phyloP scores from a whole-genome alignment of 2,329 filamentous ascomycete species.

The Rhynchosporium secalis region DNA sequence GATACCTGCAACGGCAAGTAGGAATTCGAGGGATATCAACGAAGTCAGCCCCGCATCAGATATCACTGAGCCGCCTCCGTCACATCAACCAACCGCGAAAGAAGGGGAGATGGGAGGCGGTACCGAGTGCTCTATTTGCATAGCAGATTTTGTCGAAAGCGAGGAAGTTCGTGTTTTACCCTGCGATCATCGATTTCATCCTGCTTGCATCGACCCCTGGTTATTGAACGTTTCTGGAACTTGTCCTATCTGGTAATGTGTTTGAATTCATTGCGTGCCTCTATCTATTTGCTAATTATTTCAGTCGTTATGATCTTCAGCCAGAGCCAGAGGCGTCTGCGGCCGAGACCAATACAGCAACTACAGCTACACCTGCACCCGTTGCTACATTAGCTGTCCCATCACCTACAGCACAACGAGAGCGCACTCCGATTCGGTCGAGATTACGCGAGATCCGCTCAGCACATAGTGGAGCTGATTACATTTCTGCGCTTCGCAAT shows the following conservation, averaged over 20 bases:
- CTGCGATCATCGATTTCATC: conserved; percentile 12
- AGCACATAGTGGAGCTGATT: conserved; percentile 10
- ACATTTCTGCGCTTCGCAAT: conserved; percentile 7
- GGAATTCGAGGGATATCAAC: background rate
- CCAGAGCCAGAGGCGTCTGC: background rate
- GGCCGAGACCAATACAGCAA: background rate
- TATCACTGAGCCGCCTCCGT: background rate
- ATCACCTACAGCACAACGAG: background rate
- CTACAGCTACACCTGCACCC: background rate
- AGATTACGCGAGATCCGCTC: conserved; percentile 9
- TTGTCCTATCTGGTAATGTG: conserved; percentile 14
- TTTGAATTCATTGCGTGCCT: background rate
- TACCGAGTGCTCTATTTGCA: conserved; percentile 13
- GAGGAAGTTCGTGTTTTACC: conserved; percentile 16
- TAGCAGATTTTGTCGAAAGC: conserved; percentile 15
- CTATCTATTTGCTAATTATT: background rate
- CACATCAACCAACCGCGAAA: background rate
- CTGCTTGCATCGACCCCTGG: conserved; percentile 16
- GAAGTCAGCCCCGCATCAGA: background rate
- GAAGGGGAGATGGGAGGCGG: background rate
- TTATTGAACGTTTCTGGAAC: conserved; percentile 14
- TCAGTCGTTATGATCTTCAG: conserved; percentile 11
- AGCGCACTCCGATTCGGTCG: conserved; percentile 7
- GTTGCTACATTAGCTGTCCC: conserved; percentile 6
- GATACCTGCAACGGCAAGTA: background rate